Base-by-base conservation (phyloP, 2,329 filamentous ascomycete genomes). In the Hawksworthiomyces lignivorus region DNA sequence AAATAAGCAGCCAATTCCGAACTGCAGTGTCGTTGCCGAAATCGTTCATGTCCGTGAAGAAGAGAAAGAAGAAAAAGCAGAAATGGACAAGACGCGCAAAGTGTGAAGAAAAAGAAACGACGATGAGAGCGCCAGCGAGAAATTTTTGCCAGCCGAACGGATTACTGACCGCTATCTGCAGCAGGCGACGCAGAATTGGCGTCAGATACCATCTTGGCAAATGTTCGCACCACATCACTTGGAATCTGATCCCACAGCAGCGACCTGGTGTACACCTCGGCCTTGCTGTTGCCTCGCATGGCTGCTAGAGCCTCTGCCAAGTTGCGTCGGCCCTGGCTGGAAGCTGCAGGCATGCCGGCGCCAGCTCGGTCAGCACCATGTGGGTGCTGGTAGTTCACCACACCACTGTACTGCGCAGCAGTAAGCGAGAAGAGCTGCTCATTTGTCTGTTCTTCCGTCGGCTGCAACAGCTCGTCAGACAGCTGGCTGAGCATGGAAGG, bases 221-320 rank as follows among this genome's bases (percentile, higher is more conserved):
- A 97, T 60, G 90, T 87, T 53, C 82, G 80, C 41, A 98, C 87
- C 36, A 97, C 88, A 50, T 97, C 88, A 53, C 80, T 76, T 12
- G 92, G 89, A 54, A 97, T 89, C 63, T 89, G 86, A 57, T 96
- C 88, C 87, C 87, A 95, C 44, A 97, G 79, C 48, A 97, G 73
- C 48, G 87, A 94, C 44, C 90, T 78, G 26, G 89, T 94, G 67
- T 95, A 95, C 31, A 96, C 86, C 55, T 96, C 88, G 44, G 89
- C 85, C 63, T 87, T 87, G 56, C 72, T 76, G 55, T 72, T 71
- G 54, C 73, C 77, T 52, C 87, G 81, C 79, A 95, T 87, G 34
- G 77, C 80, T 38, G 84, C 80, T 35, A 96, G 75, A 7, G 87
- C 82, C 52, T 94, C 83, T 33, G 83, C 84, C 35, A 92, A 75